These are phyloP conservation scores for Cinnamomum chago DNA, from an alignment of 164 flowering plant species.

Conservation along the genomic window DNA sequence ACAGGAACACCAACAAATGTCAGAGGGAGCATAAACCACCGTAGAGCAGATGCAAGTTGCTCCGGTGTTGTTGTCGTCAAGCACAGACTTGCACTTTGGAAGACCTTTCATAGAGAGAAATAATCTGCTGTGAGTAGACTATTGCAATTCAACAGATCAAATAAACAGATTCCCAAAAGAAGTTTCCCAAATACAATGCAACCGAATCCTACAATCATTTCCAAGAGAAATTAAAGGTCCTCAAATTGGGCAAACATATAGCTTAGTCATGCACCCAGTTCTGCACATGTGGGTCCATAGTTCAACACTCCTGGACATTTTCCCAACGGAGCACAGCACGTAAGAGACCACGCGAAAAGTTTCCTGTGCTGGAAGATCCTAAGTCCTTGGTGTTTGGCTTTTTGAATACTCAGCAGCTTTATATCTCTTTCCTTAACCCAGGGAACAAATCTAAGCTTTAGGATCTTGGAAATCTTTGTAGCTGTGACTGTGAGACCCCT, in stretches of 20 bases:
- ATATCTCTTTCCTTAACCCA: not conserved
- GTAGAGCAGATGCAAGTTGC: slow-evolving; percentile 82
- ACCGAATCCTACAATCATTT: not conserved
- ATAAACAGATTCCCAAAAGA: not conserved
- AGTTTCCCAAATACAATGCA: not conserved
- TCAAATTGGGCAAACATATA: too few relatives aligned
- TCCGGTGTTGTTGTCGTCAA: slow-evolving; percentile 87
- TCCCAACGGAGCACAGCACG: not conserved
- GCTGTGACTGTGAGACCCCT: not conserved
- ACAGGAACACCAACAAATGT: slow-evolving; percentile 68
- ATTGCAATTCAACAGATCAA: slow-evolving; percentile 10
- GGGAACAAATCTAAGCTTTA: not conserved
- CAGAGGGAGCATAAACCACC: slow-evolving; percentile 87
- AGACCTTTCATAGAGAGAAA: slow-evolving; percentile 50
- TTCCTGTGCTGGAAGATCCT: not conserved
- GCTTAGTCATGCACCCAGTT: not conserved
- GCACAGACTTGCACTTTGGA: slow-evolving; percentile 97
- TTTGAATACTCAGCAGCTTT: not conserved
- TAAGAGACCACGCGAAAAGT: not conserved
- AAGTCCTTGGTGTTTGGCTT: not conserved
- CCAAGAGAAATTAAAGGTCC: not conserved
- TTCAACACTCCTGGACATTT: not conserved
- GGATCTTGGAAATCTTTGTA: not conserved
- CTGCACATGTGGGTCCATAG: not conserved
- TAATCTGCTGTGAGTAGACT: slow-evolving; percentile 15